phyloP scores from a whole-genome alignment of 176 grass and related monocot species.

The Oryza nivara region DNA sequence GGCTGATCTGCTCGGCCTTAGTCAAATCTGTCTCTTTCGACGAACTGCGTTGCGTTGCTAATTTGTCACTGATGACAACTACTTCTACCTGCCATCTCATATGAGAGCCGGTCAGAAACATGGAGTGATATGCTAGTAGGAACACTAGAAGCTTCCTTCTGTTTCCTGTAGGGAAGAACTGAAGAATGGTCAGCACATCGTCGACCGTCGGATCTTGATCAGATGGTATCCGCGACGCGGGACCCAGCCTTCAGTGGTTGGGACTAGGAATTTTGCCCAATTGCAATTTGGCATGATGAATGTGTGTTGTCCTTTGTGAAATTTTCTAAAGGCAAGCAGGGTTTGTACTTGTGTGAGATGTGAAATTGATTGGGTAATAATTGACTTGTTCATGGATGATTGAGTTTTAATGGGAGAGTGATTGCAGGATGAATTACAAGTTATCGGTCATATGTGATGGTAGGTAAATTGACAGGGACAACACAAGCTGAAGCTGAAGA shows the following conservation, averaged over 20 bases:
- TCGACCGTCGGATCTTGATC: not conserved
- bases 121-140: not conserved
- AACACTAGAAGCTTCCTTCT: slow-evolving; percentile 29
- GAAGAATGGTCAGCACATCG: not conserved
- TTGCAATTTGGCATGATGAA: not conserved
- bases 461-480: not conserved
- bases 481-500: not conserved
- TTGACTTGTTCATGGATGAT: not conserved
- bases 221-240: no score
- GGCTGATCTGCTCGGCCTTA: not conserved
- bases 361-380: not conserved
- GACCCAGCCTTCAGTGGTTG: not conserved
- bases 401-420: not conserved
- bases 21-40: slow-evolving; percentile 35
- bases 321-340: not conserved
- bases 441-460: not conserved
- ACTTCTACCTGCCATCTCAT: not conserved
- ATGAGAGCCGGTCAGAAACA: not conserved
- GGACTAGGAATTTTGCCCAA: not conserved
- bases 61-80: slow-evolving; percentile 16
- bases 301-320: not conserved
- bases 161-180: not conserved
- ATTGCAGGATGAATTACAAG: not conserved
- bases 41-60: not conserved
- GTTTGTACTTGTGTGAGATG: not conserved